These are phyloP conservation scores for Selaginella tamariscina DNA, from an alignment of 75 land plant genomes.

Conservation along the genomic window DNA sequence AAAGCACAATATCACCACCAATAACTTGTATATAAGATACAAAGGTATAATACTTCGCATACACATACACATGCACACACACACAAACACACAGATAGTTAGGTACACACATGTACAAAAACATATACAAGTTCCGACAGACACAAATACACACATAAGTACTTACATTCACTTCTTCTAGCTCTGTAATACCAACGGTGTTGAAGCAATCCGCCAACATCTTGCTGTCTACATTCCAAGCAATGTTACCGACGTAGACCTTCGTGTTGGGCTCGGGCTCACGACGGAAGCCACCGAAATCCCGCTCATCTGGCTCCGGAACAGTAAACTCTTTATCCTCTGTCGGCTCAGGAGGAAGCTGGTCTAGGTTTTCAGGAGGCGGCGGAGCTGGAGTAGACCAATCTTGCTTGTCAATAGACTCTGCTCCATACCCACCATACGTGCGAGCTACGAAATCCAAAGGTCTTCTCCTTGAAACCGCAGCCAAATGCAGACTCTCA, in stretches of 20 bases:
- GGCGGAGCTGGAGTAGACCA: not conserved
- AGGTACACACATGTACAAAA: not conserved
- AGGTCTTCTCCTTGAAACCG: not conserved
- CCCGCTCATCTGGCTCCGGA: not conserved
- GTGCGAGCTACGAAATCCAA: not conserved
- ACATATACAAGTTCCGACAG: too few species aligned
- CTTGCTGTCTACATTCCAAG: constrained; percentile 39
- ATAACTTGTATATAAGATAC: too few species aligned
- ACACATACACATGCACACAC: not conserved
- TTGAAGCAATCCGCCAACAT: constrained; percentile 45
- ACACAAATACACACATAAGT: not conserved
- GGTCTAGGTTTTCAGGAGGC: not conserved
- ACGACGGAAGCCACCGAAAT: not conserved
- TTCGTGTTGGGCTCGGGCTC: constrained; percentile 16
- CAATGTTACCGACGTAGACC: constrained; percentile 66
- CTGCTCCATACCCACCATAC: not conserved
- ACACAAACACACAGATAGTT: not conserved
- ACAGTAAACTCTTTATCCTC: not conserved
- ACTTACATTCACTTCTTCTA: constrained; percentile 39
- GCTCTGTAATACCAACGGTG: constrained; percentile 40
- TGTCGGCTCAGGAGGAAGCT: not conserved
- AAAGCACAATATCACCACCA: not conserved
- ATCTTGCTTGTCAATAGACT: not conserved
- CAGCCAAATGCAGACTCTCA: not conserved
- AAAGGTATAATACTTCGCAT: too few species aligned